These are phyloP conservation scores for Mortierella antarctica DNA, from an alignment of 192 early-diverging fungal genomes.

Conservation along the genomic window DNA sequence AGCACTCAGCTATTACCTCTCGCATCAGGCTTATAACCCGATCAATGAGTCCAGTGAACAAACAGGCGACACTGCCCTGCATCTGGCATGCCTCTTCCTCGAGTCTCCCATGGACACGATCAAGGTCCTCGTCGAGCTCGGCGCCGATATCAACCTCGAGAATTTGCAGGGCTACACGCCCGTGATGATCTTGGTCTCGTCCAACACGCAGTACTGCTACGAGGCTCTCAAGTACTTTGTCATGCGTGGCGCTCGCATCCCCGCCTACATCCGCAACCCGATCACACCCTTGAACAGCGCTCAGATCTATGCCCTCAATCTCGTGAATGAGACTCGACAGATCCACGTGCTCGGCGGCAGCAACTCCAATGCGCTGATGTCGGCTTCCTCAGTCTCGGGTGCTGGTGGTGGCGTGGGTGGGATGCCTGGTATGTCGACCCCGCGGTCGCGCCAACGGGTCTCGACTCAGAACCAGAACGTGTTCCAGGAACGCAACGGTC, in stretches of 20 bases:
- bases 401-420: not conserved
- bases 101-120: constrained; percentile 47
- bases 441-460: not conserved
- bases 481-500: not conserved
- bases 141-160: constrained; percentile 50
- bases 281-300: constrained; percentile 38
- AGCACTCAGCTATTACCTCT: constrained; percentile 33
- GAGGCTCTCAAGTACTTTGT: constrained; percentile 48
- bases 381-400: not conserved
- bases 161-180: constrained; percentile 50
- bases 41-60: constrained; percentile 49
- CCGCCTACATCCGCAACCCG: constrained; percentile 39
- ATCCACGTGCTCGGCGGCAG: not conserved
- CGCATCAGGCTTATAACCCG: constrained; percentile 26
- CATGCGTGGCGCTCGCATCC: constrained; percentile 36
- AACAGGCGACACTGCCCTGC: constrained; percentile 40
- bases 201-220: constrained; percentile 48
- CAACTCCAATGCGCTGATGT: not conserved
- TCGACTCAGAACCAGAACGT: not conserved
- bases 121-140: constrained; percentile 48
- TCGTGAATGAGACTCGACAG: constrained; percentile 29
- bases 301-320: constrained; percentile 32
- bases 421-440: too few relatives aligned
- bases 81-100: constrained; percentile 40
- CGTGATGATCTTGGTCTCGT: constrained; percentile 37